A percentile compares a stretch with the other conserved stretches of the same genome.
phyloP scores from a whole-genome alignment of 306 rosid genomes.

The Gleditsia sinensis region DNA sequence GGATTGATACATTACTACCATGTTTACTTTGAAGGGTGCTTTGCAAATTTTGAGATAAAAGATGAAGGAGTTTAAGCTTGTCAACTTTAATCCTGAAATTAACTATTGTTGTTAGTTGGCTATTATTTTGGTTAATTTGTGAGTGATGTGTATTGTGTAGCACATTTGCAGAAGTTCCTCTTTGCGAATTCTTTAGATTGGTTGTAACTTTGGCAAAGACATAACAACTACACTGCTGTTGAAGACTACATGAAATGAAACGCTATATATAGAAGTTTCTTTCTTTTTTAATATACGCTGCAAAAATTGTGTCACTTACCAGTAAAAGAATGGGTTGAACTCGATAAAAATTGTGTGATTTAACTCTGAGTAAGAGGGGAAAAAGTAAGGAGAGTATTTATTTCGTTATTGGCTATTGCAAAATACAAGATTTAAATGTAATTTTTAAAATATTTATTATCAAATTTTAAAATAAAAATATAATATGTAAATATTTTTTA shows the following conservation, averaged over 20 bases:
- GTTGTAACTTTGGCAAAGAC: no score
- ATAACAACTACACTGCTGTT: conserved; percentile 47
- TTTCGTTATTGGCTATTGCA: no score
- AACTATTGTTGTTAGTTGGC: no score
- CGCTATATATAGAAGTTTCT: conserved; percentile 29
- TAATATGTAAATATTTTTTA: no score
- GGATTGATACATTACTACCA: conserved; percentile 64
- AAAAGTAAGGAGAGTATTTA: no score
- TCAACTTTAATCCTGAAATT: conserved; percentile 55
- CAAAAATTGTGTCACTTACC: neutral
- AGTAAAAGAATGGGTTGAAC: neutral
- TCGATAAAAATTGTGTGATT: neutral
- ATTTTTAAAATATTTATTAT: no score
- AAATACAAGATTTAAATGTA: no score
- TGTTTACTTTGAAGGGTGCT: conserved; percentile 64
- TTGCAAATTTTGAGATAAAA: conserved; percentile 64
- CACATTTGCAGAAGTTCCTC: no score
- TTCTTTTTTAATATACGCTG: neutral
- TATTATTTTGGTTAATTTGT: no score
- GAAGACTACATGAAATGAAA: conserved; percentile 52
- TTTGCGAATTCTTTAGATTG: no score
- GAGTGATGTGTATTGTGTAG: no score
- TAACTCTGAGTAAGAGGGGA: neutral
- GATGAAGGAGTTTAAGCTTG: conserved; percentile 56
- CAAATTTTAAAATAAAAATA: no score